Conservation (phyloP, 2,329 filamentous ascomycete genomes). For the Elsinoe arachidis region DNA sequence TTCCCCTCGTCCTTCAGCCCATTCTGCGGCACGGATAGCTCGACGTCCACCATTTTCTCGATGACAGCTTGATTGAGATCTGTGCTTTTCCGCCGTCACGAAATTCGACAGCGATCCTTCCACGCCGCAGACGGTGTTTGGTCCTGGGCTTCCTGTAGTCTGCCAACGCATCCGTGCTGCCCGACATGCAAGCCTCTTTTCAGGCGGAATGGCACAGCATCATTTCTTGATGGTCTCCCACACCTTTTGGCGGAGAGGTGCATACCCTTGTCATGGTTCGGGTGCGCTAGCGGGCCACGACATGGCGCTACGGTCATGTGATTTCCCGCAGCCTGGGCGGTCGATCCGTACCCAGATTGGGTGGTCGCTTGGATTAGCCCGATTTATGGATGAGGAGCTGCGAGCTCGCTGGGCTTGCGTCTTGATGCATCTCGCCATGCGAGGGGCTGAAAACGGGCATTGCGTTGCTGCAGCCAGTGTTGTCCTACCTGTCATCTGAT, state of each 20-base stretch:
- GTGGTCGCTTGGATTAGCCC: not conserved
- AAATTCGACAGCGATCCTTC: not conserved
- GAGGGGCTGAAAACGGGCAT: not conserved
- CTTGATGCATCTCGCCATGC: not conserved
- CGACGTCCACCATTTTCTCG: not conserved
- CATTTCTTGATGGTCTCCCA: not conserved
- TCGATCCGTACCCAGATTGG: not conserved
- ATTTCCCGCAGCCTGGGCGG: not conserved
- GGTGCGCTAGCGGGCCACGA: not conserved
- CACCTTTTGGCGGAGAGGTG: not conserved
- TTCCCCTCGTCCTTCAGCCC: not conserved
- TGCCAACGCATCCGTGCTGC: not conserved
- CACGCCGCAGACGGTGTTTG: not conserved
- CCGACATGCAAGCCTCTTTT: not conserved
- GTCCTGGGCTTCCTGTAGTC: not conserved
- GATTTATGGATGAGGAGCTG: not conserved
- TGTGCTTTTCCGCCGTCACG: not conserved
- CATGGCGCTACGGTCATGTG: conserved; percentile 7
- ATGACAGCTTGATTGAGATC: not conserved
- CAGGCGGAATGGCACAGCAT: no score
- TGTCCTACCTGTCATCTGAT: no score
- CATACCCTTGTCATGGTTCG: not conserved
- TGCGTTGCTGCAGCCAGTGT: no score
- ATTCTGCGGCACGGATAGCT: conserved; percentile 2
- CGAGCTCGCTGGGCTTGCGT: not conserved